Evolutionary conservation across 495 filamentous ascomycete species (phyloP).

Genomic region (Hypoxylon fragiforme): DNA sequence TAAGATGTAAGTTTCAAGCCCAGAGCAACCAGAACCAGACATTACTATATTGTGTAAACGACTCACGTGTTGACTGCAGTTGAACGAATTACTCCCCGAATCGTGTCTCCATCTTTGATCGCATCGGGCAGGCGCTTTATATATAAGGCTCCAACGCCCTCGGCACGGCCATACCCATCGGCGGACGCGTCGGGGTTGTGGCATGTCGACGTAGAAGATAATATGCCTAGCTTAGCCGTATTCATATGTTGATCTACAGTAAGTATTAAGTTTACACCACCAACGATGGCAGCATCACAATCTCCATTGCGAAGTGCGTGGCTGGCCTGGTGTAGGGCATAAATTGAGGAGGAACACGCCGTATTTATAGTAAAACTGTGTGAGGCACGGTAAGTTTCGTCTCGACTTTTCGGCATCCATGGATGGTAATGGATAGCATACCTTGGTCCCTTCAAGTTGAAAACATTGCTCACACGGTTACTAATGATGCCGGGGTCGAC

Average conservation of each 20-base stretch:
- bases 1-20: not conserved
- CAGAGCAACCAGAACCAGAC: too few relatives aligned
- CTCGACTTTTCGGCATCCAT: not conserved
- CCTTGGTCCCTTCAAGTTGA: constrained; percentile 51
- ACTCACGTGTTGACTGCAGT: constrained; percentile 47
- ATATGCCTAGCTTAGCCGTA: constrained; percentile 27
- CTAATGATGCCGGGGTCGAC: constrained; percentile 43
- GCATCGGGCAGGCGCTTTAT: constrained; percentile 58
- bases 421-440: not conserved
- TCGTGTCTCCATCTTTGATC: constrained; percentile 48
- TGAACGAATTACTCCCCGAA: constrained; percentile 59
- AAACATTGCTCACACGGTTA: constrained; percentile 53
- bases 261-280: constrained; percentile 52
- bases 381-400: not conserved
- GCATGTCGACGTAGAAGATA: constrained; percentile 44
- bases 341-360: constrained; percentile 15
- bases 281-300: constrained; percentile 46
- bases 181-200: constrained; percentile 58
- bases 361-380: constrained; percentile 43
- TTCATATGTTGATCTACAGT: constrained; percentile 40
- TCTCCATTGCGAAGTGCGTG: constrained; percentile 5
- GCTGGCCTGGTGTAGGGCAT: constrained; percentile 11
- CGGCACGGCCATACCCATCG: constrained; percentile 62
- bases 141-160: constrained; percentile 54
- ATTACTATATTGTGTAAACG: not conserved